Evolutionary conservation across 768 basidiomycete genomes (phyloP), one percentile per base, ranked within the genome.

Genomic region (Suillus subluteus): DNA sequence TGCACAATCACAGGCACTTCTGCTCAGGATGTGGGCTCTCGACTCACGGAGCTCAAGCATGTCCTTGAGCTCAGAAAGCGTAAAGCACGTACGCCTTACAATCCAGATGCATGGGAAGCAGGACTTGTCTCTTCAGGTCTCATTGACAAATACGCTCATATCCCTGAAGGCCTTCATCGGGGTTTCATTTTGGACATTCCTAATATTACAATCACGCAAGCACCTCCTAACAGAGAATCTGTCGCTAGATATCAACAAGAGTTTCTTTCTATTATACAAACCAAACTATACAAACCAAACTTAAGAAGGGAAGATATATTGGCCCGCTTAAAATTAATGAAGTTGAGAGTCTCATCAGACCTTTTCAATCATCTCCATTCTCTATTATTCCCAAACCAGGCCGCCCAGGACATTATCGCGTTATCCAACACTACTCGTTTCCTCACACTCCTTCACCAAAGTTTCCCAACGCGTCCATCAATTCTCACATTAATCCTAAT

Each of bases 61-160:
- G 44, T 3, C 18, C 44, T 46, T 6, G 21, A 46, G 44, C 44
- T 8, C 21, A 46, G 44, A 46, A 46, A 21, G 44, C 44, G 1
- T 21, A 21, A 2, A 11, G 44, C 44, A 9, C 21, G 8, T 7
- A n/a, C 8, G 1, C 44, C 44, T 0, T 46, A 46, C 9, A 11
- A 46, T 8, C 7, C 44, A 3, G 44, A 21, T 1, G 21, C 21
- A 4, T 46, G 44, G 44, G 44, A 21, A 8, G 1, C 16, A 3
- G 6, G 2, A 3, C 44, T 46, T 3, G 9, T 3, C 0, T 0
- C 18, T 9, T 0, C 44, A 0, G 44, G 44, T 3, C 44, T 46
- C 8, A 21, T 46, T 46, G 3, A n/a, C 21, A 21, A 21, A 21
- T 46, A 46, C 8, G 8, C 44, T 0, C 44, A 21, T 1, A 46